Conservation (phyloP, 176 grass and related monocot species). For the Bothriochloa decipiens region DNA sequence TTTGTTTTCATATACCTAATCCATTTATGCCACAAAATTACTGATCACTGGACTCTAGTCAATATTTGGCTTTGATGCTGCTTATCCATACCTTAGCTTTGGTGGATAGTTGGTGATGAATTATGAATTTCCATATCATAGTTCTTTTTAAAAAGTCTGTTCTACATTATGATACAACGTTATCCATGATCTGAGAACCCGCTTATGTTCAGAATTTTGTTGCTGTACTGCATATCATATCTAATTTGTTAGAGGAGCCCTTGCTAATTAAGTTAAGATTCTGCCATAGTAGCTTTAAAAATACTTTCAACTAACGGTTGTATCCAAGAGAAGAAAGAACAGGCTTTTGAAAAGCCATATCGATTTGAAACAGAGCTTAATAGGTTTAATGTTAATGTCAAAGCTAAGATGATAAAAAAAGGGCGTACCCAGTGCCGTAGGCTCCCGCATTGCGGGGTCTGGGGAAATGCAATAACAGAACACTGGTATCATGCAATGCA, state of each 20-base stretch:
- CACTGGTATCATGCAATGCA: too few relatives aligned
- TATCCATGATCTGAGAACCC: too few relatives aligned
- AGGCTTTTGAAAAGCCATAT: neutral
- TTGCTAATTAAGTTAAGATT: slow-evolving; percentile 12
- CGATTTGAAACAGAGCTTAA: neutral
- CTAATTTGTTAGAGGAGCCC: neutral
- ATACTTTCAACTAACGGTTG: neutral
- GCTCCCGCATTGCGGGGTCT: too few relatives aligned
- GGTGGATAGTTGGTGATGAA: neutral
- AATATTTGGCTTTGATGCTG: neutral
- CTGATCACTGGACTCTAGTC: neutral
- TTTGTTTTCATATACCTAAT: neutral
- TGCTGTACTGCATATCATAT: neutral
- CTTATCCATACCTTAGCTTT: neutral
- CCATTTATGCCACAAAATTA: neutral
- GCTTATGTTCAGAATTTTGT: too few relatives aligned
- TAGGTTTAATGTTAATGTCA: neutral
- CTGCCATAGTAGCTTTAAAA: neutral
- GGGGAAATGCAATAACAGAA: neutral
- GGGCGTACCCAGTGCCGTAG: too few relatives aligned
- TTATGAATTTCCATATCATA: slow-evolving; percentile 7
- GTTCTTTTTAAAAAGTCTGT: neutral
- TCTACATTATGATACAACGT: neutral
- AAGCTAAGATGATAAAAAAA: slow-evolving; percentile 10
- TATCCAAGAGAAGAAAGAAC: neutral